These are phyloP conservation scores for Millerozyma acaciae DNA, from an alignment of 805 yeast species.

Conservation along the genomic window DNA sequence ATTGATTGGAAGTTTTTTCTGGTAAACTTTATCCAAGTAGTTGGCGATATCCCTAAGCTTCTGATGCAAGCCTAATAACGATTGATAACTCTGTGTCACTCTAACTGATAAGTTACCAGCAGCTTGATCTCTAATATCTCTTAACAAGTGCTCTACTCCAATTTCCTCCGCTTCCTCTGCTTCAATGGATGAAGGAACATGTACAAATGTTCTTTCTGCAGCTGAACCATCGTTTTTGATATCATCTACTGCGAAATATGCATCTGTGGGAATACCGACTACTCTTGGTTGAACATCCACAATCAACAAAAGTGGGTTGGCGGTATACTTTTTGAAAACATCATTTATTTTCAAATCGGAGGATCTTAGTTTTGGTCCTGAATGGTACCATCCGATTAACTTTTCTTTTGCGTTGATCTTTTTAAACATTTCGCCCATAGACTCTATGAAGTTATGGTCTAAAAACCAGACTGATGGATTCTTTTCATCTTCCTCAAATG, in stretches of 20 bases:
- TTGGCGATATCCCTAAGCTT: slow-evolving; percentile 72
- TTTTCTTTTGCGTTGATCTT: slow-evolving; percentile 96
- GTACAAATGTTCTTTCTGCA: slow-evolving; percentile 88
- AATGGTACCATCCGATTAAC: slow-evolving; percentile 98
- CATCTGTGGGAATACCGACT: slow-evolving; percentile 94
- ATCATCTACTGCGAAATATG: slow-evolving; percentile 90
- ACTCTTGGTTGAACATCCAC: slow-evolving; percentile 84
- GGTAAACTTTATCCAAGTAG: slow-evolving; percentile 72
- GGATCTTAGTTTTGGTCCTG: slow-evolving; percentile 88
- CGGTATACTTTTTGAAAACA: slow-evolving; percentile 72
- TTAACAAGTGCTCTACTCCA: slow-evolving; percentile 92
- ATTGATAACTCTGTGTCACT: slow-evolving; percentile 84
- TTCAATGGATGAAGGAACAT: slow-evolving; percentile 85
- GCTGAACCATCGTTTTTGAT: slow-evolving; percentile 94
- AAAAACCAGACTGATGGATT: slow-evolving; percentile 93
- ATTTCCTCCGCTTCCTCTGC: slow-evolving; percentile 99
- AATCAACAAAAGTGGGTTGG: slow-evolving; percentile 78
- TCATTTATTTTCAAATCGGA: slow-evolving; percentile 92
- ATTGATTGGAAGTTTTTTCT: slow-evolving; percentile 75
- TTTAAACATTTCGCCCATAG: slow-evolving; percentile 96
- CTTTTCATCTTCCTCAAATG: slow-evolving; percentile 94
- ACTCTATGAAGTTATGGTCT: slow-evolving; percentile 93
- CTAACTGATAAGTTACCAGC: slow-evolving; percentile 87
- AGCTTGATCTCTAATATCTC: slow-evolving; percentile 95
- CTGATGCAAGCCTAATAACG: slow-evolving; percentile 79